Base-by-base conservation (phyloP, 2,329 filamentous ascomycete genomes). In the Botrytis aclada region DNA sequence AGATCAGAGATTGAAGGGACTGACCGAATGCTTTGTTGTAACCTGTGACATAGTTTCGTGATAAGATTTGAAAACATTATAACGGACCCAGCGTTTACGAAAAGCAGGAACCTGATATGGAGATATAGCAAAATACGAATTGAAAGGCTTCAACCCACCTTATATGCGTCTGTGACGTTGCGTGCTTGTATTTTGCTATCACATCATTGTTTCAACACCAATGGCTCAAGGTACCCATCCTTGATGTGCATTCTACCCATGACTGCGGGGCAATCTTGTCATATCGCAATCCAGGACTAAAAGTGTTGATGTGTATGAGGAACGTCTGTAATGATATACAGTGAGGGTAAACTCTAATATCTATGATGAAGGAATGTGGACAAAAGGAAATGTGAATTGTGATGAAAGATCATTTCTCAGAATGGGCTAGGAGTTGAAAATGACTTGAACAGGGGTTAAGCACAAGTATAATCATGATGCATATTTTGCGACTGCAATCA, bases 141-240 rank as follows among this genome's bases (percentile, higher is more conserved):
- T 37, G 6, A 41, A 62, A 4, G 60, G 16, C 16, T 16, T 14
- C 12, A 39, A 18, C 10, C 18, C 4, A n/a, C 37, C 37, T 18
- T 41, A 18, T n/a, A 37, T n/a, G 34, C 60, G 34, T 4, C 4
- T 41, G 14, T n/a, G 14, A 18, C 14, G 60, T 62, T 41, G 37
- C 60, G 60, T 41, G 60, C 60, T 41, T 62, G 5, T 29, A 62
- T 41, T 62, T 62, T 62, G 25, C 60, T n/a, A 62, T 62, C 60
- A 62, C 34, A 62, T 41, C 60, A 62, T 41, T n/a, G 29, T 41
- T n/a, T 62, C 37, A 41, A 41, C 34, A 62, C 14, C 60, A 16
- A 29, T 16, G 37, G 37, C 60, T 62, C 22, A 18, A 29, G 39
- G n/a, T 20, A 22, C 60, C 16, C 3, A 62, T n/a, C 37, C 37